Evolutionary conservation across 2,329 filamentous ascomycete genomes (phyloP), one percentile per base, ranked within the genome.

Genomic region (Celoporthe dispersa): DNA sequence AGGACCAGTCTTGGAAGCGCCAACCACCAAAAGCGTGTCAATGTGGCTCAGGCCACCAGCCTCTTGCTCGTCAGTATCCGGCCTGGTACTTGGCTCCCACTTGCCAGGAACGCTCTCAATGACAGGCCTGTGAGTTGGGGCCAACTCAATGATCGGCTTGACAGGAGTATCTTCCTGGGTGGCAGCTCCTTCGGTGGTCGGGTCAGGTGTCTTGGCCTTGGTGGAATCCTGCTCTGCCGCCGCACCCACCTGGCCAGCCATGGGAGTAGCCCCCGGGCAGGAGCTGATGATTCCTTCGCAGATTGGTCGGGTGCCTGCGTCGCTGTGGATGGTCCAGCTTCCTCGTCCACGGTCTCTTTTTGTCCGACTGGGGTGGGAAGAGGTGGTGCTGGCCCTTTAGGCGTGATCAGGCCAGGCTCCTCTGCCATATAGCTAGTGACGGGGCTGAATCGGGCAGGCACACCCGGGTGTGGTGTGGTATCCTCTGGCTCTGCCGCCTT

Each of bases 401-500:
- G 22, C 44, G 22, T 48, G 11, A 22, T 2, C 6, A 48, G 44
- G 39, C 22, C 28, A 22, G 35, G 55, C 8, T 67, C 60, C 55
- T 59, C 60, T n/a, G 60, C 39, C 60, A 33, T 57, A 3, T 59
- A 62, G 8, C 22, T 51, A 3, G 31, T 31, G 19, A 35, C 31
- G 35, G 48, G 19, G 28, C 31, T 37, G 11, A 37, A 22, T 11
- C 33, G 22, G 5, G 37, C 33, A 3, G 57, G 62, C 37, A 41
- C 5, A 16, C 62, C n/a, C 6, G 65, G 25, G 33, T 9, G 12
- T 28, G 66, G 19, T 19, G 7, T 39, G 22, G 22, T 16, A 28
- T 68, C 6, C 31, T 41, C 57, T 51, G 63, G 11, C 14, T 48
- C 41, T 39, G 31, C n/a, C 16, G 35, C 53, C 31, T 68, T 64